These are phyloP conservation scores for Mallotus nudiflorus DNA, from an alignment of 345 rosid genomes.

Conservation along the genomic window DNA sequence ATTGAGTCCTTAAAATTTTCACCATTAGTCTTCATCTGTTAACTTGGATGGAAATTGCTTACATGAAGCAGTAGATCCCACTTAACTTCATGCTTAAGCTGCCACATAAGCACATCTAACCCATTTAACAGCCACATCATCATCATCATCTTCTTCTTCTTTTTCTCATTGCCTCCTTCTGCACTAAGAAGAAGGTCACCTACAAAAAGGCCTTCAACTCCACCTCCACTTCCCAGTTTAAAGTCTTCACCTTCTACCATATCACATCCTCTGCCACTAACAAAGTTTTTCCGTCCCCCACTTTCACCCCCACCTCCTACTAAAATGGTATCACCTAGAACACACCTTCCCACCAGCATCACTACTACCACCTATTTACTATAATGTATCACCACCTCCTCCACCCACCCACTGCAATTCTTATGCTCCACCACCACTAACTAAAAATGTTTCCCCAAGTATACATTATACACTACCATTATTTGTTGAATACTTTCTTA, in stretches of 20 bases:
- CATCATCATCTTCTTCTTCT: no score
- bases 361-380: constrained; percentile 17
- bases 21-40: no score
- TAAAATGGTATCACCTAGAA: not conserved
- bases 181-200: constrained; percentile 21
- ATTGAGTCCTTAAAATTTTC: no score
- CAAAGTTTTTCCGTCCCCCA: constrained; percentile 35
- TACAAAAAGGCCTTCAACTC: constrained; percentile 15
- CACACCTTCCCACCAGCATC: constrained; percentile 34
- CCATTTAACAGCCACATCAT: no score
- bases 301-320: constrained; percentile 22
- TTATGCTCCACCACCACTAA: constrained; percentile 47
- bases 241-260: constrained; percentile 45
- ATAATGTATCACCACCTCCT: constrained; percentile 15
- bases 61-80: no score
- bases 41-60: no score
- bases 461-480: constrained; percentile 27
- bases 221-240: constrained; percentile 51
- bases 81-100: no score
- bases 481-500: not conserved
- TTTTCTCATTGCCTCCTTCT: not conserved
- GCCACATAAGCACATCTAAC: no score
- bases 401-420: constrained; percentile 26
- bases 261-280: constrained; percentile 40
- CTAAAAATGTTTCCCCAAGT: constrained; percentile 40